A percentile compares a stretch with the other conserved stretches of the same genome.
phyloP scores from a whole-genome alignment of 228 moss, liverwort and hornwort genomes.

The Sphagnum magellanicum region DNA sequence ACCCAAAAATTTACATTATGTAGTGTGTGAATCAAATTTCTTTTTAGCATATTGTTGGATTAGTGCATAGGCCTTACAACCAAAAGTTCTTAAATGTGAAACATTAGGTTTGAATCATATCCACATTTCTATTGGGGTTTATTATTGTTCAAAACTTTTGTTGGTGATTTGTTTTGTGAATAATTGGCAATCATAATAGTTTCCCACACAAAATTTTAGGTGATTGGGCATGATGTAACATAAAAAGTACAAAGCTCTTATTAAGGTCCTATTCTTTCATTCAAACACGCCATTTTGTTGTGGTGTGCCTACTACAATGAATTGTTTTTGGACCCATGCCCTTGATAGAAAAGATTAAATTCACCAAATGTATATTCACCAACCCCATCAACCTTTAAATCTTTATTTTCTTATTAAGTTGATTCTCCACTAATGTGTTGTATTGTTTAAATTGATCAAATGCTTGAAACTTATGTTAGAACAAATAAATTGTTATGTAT shows the following conservation, averaged over 20 bases:
- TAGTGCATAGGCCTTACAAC: constrained; percentile 1
- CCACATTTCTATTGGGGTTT: constrained; percentile 1
- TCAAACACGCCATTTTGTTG: not conserved
- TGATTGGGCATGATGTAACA: not conserved
- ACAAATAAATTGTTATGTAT: not conserved
- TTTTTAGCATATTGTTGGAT: no score
- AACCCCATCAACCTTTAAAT: not conserved
- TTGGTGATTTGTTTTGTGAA: not conserved
- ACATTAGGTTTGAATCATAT: not conserved
- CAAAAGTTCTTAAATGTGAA: not conserved
- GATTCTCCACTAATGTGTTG: not conserved
- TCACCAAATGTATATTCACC: not conserved
- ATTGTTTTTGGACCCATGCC: not conserved
- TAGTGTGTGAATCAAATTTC: no score
- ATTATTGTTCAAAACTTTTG: not conserved
- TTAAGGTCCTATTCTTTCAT: not conserved
- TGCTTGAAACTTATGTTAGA: not conserved
- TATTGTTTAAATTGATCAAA: constrained; percentile 3
- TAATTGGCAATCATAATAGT: not conserved
- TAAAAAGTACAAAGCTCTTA: not conserved
- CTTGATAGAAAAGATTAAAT: constrained; percentile 3
- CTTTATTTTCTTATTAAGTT: not conserved
- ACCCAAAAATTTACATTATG: no score
- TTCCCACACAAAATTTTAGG: not conserved
- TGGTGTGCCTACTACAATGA: not conserved